Percentiles rank a stretch among this genome's conserved stretches.
Conservation (phyloP, 495 filamentous ascomycete genomes). For the Hyaloscypha variabilis region DNA sequence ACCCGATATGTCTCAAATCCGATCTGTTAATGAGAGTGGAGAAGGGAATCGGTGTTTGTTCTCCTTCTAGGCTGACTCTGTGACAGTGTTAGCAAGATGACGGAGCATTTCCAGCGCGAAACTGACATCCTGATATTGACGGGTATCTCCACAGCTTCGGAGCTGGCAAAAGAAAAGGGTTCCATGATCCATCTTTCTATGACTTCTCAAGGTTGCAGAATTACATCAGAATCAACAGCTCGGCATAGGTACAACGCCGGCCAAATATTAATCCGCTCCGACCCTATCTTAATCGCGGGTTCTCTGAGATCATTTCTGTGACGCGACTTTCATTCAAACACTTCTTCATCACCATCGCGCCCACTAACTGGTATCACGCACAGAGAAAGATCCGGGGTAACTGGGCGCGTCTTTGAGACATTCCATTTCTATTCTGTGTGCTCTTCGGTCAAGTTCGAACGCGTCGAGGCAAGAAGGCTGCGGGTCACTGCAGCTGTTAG, state of each 20-base stretch:
- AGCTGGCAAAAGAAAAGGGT: slow-evolving; percentile 90
- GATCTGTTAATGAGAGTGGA: slow-evolving; percentile 78
- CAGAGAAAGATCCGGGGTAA: neutral
- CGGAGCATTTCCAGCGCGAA: slow-evolving; percentile 1
- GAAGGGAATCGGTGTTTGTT: slow-evolving; percentile 74
- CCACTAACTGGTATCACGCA: neutral
- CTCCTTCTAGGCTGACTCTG: slow-evolving; percentile 86
- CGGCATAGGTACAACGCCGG: neutral
- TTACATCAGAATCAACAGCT: neutral
- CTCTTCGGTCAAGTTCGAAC: neutral
- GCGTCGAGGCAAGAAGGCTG: neutral
- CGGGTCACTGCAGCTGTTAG: neutral
- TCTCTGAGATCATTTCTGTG: neutral
- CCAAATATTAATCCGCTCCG: neutral
- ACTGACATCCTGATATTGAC: slow-evolving; percentile 84
- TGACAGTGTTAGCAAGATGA: slow-evolving; percentile 21
- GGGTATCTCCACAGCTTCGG: slow-evolving; percentile 73
- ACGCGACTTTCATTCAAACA: neutral
- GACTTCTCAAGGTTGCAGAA: neutral
- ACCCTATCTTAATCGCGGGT: neutral
- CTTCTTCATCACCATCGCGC: neutral
- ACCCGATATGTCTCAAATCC: slow-evolving; percentile 82
- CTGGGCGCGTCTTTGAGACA: neutral
- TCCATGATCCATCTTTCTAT: slow-evolving; percentile 64
- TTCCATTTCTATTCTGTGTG: neutral